Percentiles rank a stretch among this genome's conserved stretches.
Evolutionary conservation across 805 yeast species (phyloP).

Genomic region (Candida mattraensis): DNA sequence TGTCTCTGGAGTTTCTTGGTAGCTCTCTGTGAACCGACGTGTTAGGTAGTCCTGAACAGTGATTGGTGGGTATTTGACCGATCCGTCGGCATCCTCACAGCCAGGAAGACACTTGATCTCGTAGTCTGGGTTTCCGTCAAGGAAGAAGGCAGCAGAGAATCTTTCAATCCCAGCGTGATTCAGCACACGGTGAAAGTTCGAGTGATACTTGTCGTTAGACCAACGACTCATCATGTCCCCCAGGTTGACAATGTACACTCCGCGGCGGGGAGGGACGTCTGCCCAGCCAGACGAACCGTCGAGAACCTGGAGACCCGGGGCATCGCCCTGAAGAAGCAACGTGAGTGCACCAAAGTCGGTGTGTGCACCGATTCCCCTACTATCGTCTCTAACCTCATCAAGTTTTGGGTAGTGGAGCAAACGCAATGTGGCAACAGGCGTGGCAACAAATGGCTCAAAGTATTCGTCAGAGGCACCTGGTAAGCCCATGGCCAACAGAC

Average conservation of each 20-base stretch:
- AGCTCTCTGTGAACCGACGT: neutral
- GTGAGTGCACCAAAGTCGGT: slow-evolving; percentile 36
- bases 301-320: slow-evolving; percentile 36
- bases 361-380: slow-evolving; percentile 38
- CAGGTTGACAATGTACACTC: too few species aligned
- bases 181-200: slow-evolving; percentile 1
- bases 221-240: too few species aligned
- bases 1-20: too few species aligned
- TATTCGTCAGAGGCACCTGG: slow-evolving; percentile 18
- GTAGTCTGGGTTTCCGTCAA: slow-evolving; percentile 1
- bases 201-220: too few species aligned
- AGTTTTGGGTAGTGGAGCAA: slow-evolving; percentile 33
- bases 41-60: slow-evolving; percentile 1
- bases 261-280: too few species aligned
- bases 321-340: slow-evolving; percentile 31
- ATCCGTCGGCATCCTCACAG: slow-evolving; percentile 1
- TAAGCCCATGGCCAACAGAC: slow-evolving; percentile 26
- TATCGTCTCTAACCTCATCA: slow-evolving; percentile 24
- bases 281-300: slow-evolving; percentile 27
- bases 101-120: slow-evolving; percentile 1
- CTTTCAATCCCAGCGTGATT: slow-evolving; percentile 1
- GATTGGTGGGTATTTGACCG: neutral
- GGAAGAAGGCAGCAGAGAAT: slow-evolving; percentile 1
- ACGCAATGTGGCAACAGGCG: slow-evolving; percentile 30
- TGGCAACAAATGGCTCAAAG: slow-evolving; percentile 23